Percentiles rank a stretch among this genome's conserved stretches.
Conservation (phyloP, 1,284 basidiomycete genomes). For the Sporisorium sorghi region DNA sequence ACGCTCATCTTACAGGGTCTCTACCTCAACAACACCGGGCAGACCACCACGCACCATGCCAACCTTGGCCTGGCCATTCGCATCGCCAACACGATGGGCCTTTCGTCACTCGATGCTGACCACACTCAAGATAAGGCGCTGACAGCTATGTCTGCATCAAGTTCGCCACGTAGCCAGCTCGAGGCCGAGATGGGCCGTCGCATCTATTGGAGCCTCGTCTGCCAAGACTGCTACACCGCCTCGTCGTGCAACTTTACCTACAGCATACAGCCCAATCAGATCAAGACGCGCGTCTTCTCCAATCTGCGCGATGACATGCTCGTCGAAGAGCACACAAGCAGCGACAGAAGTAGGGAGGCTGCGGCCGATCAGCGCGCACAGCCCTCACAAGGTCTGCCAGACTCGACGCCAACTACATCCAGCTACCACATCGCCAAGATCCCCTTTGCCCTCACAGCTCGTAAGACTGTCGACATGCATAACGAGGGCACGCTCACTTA, state of each 20-base stretch:
- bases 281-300: conserved; percentile 4
- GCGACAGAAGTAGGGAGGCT: background rate
- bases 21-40: conserved; percentile 7
- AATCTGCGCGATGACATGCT: conserved; percentile 10
- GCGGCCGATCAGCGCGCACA: background rate
- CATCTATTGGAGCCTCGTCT: conserved; percentile 3
- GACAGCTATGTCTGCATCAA: background rate
- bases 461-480: conserved; percentile 4
- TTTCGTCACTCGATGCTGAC: conserved; percentile 1
- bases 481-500: conserved; percentile 7
- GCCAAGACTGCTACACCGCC: conserved; percentile 8
- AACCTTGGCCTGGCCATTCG: conserved; percentile 7
- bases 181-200: conserved; percentile 4
- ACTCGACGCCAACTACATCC: background rate
- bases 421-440: conserved; percentile 13
- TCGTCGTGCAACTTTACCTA: conserved; percentile 8
- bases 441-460: conserved; percentile 4
- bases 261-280: conserved; percentile 5
- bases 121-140: background rate
- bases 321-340: background rate
- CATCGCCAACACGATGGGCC: conserved; percentile 6
- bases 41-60: conserved; percentile 4
- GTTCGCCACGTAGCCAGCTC: background rate
- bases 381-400: background rate
- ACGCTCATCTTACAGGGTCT: conserved; percentile 2